Conservation (phyloP, 192 early-diverging fungal genomes). For the Entophlyctis luteolus region DNA sequence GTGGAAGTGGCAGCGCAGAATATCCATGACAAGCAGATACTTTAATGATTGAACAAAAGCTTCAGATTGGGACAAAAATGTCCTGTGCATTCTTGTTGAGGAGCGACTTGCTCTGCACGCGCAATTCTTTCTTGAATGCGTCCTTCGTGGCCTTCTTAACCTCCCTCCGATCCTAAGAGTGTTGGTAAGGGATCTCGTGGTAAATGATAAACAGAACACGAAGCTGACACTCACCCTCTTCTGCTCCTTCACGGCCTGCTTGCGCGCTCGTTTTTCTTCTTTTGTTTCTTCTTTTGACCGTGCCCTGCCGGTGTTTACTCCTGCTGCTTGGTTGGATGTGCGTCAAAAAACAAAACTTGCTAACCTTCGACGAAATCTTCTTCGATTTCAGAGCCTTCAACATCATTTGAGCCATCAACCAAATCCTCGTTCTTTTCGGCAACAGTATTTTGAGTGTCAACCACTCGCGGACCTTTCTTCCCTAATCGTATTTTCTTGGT, state of each 20-base stretch:
- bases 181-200: constrained; percentile 4
- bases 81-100: constrained; percentile 49
- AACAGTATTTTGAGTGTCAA: constrained; percentile 30
- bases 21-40: not conserved
- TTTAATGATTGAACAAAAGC: not conserved
- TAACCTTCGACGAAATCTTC: not conserved
- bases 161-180: constrained; percentile 2
- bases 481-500: constrained; percentile 27
- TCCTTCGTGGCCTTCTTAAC: constrained; percentile 78
- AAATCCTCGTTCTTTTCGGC: constrained; percentile 22
- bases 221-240: constrained; percentile 50
- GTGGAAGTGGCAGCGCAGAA: not conserved
- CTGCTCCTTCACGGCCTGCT: constrained; percentile 78
- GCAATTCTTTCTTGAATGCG: constrained; percentile 71
- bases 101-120: constrained; percentile 55
- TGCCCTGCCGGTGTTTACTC: constrained; percentile 29
- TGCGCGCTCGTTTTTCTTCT: constrained; percentile 91
- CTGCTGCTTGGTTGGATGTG: not conserved
- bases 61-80: constrained; percentile 22
- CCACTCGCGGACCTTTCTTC: constrained; percentile 43
- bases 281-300: constrained; percentile 76
- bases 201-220: not conserved
- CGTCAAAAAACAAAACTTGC: not conserved
- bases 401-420: constrained; percentile 33
- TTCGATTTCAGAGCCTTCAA: not conserved